These are phyloP conservation scores for Dysphania ambrosioides DNA, from an alignment of 148 eudicot genomes.

Conservation along the genomic window DNA sequence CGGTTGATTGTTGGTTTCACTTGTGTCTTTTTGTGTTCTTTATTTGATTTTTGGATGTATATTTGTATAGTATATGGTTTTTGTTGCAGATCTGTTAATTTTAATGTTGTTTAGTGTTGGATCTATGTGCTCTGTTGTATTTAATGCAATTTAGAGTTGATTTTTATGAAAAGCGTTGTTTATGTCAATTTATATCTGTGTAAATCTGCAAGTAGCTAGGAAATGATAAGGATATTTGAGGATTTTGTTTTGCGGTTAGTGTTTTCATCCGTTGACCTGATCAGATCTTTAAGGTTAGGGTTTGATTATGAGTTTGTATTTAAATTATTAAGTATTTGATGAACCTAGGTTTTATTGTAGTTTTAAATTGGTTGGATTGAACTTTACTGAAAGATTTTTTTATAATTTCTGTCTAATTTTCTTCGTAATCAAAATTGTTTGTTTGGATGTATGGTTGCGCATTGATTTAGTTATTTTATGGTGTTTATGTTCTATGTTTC, in stretches of 20 bases:
- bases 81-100: conserved; percentile 23
- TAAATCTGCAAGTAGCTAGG: neutral
- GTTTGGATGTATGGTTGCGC: neutral
- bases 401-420: neutral
- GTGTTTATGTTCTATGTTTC: neutral
- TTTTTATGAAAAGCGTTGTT: neutral
- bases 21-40: neutral
- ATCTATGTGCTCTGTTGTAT: conserved; percentile 9
- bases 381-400: neutral
- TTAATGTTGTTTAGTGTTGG: conserved; percentile 5
- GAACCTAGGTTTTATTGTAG: neutral
- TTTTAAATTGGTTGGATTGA: neutral
- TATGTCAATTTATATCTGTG: neutral
- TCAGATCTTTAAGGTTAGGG: conserved; percentile 1
- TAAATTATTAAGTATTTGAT: neutral
- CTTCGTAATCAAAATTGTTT: neutral
- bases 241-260: neutral
- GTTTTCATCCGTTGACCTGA: neutral
- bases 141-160: neutral
- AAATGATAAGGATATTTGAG: neutral
- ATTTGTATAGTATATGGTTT: conserved; percentile 8
- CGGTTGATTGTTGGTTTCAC: neutral
- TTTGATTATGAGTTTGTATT: neutral
- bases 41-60: neutral
- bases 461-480: neutral